A percentile compares a stretch with the other conserved stretches of the same genome.
Conservation (phyloP, 768 basidiomycete genomes). For the Trametes maxima region DNA sequence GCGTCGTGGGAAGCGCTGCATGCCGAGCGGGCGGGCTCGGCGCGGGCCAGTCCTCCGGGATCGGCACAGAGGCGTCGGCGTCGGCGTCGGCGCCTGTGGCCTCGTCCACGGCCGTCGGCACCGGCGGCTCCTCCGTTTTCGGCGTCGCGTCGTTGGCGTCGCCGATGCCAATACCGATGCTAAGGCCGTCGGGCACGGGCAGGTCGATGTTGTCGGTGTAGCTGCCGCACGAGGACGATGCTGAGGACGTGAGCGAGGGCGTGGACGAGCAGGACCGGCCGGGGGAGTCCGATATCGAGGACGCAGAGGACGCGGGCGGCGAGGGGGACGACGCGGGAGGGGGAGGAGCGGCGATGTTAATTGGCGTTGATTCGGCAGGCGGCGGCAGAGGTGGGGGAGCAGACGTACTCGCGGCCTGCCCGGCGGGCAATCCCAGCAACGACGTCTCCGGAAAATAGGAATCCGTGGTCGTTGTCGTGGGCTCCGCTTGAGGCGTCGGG, state of each 20-base stretch:
- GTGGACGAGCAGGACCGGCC: constrained; percentile 19
- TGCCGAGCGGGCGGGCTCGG: constrained; percentile 4
- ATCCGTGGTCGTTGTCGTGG: neutral
- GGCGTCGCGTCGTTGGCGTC: neutral
- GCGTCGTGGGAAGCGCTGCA: constrained; percentile 14
- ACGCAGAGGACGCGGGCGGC: constrained; percentile 12
- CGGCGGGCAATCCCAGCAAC: constrained; percentile 1
- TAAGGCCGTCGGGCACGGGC: constrained; percentile 1
- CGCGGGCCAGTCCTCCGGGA: neutral
- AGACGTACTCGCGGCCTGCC: neutral
- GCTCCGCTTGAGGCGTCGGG: constrained; percentile 20
- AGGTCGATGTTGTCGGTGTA: constrained; percentile 6
- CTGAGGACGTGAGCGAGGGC: constrained; percentile 24
- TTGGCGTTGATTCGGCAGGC: neutral
- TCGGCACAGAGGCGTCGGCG: neutral
- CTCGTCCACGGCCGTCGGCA: constrained; percentile 10
- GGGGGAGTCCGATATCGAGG: constrained; percentile 15
- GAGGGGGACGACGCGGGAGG: constrained; percentile 10
- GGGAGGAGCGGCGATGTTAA: constrained; percentile 2
- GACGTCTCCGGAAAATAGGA: constrained; percentile 21
- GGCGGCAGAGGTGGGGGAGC: neutral
- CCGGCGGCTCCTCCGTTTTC: neutral
- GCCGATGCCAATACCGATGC: no score
- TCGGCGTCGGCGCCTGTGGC: neutral
- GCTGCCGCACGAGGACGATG: constrained; percentile 22